Evolutionary conservation across 2,329 filamentous ascomycete genomes (phyloP), one percentile per base, ranked within the genome.

Genomic region (Colletotrichum sojae): DNA sequence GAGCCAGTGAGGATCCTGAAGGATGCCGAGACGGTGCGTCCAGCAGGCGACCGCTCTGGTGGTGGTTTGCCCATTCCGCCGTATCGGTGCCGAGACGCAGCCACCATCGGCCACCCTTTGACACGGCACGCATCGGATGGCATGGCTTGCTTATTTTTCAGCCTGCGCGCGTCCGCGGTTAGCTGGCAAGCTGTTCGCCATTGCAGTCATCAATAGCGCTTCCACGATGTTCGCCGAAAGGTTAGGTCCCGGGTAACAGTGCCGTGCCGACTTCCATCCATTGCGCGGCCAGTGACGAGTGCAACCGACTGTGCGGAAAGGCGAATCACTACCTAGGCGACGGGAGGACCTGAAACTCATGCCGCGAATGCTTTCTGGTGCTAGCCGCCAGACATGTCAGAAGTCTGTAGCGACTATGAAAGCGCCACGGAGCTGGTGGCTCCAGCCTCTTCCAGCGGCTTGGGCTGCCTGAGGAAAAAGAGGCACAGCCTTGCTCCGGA

Each of bases 281-380:
- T 45, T 56, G 56, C 66, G 66, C 62, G 62, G 62, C 65, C 55
- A 52, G 25, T 61, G 55, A 69, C 66, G 66, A 69, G 27, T 60
- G 25, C 22, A 25, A 5, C 22, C 22, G 22, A 25, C 22, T 4
- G 22, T 25, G 22, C 22, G 22, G 22, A 25, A 25, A 25, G 31
- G 2, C 9, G 8, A 36, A 10, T 45, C 16, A 12, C 27, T 45
- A n/a, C n/a, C n/a, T n/a, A 16, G 56, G 49, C 49, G 25, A 55
- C 62, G 49, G 18, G 63, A 55, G 43, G 53, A 63, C 64, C 63
- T 69, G 66, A 66, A 60, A 69, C 66, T 25, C 6, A 27, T 18
- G 22, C 62, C 49, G 39, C 39, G 27, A 66, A 66, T 27, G 40
- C 54, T 39, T 39, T 45, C n/a, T 52, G 43, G 31, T 60, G 62